phyloP scores from a whole-genome alignment of 192 early-diverging fungal species.

The Umbelopsis sp. region DNA sequence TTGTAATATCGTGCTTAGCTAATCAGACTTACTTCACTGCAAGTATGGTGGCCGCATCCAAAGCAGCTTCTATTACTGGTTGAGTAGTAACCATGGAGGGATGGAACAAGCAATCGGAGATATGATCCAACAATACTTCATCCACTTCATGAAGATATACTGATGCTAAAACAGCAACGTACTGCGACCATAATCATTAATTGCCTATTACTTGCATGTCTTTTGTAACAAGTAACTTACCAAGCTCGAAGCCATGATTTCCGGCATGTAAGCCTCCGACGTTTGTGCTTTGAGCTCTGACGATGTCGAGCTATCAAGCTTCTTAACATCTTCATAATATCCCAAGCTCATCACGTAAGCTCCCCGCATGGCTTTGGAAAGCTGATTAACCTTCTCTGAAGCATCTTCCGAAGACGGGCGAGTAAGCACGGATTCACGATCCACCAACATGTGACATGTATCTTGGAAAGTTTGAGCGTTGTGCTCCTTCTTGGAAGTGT shows the following conservation, averaged over 20 bases:
- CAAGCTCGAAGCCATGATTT: conserved; percentile 62
- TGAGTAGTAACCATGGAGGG: conserved; percentile 43
- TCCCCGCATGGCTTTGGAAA: conserved; percentile 46
- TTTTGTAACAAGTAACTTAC: conserved; percentile 30
- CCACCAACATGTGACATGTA: neutral
- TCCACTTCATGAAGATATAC: conserved; percentile 58
- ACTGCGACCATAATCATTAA: conserved; percentile 26
- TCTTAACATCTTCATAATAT: conserved; percentile 58
- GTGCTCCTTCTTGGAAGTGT: neutral
- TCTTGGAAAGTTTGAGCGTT: neutral
- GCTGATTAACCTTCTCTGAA: conserved; percentile 26
- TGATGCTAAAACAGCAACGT: conserved; percentile 52
- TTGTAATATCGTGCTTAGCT: neutral
- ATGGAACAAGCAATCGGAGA: conserved; percentile 50
- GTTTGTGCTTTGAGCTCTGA: conserved; percentile 50
- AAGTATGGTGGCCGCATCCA: conserved; percentile 45
- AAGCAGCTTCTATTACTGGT: conserved; percentile 46
- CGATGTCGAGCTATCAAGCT: conserved; percentile 45
- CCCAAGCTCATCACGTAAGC: conserved; percentile 58
- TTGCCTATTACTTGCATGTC: too few relatives aligned
- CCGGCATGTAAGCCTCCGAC: conserved; percentile 50
- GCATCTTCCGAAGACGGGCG: conserved; percentile 3
- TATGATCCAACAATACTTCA: conserved; percentile 48
- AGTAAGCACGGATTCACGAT: neutral
- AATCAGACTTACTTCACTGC: conserved; percentile 42